A percentile compares a stretch with the other conserved stretches of the same genome.
Evolutionary conservation across 2,329 filamentous ascomycete genomes (phyloP).

Genomic region (Botrytis paeoniae): DNA sequence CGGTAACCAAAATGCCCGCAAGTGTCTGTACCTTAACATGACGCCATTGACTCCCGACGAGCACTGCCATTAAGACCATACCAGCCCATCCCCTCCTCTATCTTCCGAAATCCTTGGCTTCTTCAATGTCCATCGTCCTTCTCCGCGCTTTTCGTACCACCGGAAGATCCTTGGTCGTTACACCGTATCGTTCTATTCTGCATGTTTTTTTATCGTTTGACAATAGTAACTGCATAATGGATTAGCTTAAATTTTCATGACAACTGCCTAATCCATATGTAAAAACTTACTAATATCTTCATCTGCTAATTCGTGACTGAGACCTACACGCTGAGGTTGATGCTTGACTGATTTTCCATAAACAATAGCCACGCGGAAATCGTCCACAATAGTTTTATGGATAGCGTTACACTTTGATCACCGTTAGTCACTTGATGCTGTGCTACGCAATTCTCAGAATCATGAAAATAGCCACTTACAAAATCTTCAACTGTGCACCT

Average conservation of each 20-base stretch:
- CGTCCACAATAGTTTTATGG: slow-evolving; percentile 91
- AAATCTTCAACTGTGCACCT: slow-evolving; percentile 95
- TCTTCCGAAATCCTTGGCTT: neutral
- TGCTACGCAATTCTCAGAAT: slow-evolving; percentile 12
- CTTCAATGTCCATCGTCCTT: neutral
- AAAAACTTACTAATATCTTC: slow-evolving; percentile 72
- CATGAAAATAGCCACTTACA: slow-evolving; percentile 55
- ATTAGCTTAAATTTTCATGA: neutral
- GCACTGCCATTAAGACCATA: slow-evolving; percentile 15
- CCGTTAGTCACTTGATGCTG: slow-evolving; percentile 22
- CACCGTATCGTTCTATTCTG: slow-evolving; percentile 8
- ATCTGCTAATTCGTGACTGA: slow-evolving; percentile 86
- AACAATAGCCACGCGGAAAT: slow-evolving; percentile 93
- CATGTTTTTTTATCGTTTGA: slow-evolving; percentile 55
- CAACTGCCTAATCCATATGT: neutral
- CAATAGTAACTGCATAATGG: slow-evolving; percentile 52
- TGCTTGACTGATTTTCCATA: slow-evolving; percentile 99
- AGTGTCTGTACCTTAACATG: slow-evolving; percentile 20
- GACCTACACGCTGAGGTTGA: slow-evolving; percentile 91
- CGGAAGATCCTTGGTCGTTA: slow-evolving; percentile 13
- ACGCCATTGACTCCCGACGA: slow-evolving; percentile 25
- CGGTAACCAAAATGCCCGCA: neutral
- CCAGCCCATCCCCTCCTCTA: neutral
- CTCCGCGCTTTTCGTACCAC: slow-evolving; percentile 7
- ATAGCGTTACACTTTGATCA: slow-evolving; percentile 84